Base-by-base conservation (phyloP, 257 asterid genomes). In the Handroanthus guayacan region DNA sequence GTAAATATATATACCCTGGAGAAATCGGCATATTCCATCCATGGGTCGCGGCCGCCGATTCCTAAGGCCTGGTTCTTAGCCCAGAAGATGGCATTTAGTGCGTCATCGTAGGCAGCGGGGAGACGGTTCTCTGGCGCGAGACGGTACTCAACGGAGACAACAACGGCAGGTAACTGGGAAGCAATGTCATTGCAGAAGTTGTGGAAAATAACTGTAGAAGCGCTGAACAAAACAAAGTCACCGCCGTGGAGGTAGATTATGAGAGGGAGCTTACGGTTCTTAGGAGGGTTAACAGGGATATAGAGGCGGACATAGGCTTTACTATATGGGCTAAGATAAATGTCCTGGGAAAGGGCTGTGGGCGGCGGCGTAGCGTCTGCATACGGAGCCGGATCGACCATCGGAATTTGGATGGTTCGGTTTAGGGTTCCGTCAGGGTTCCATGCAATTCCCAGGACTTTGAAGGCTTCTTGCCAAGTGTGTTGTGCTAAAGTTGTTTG, bases 41-140 rank as follows among this genome's bases (percentile, higher is more conserved):
- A 71, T 39, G 76, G 76, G 41, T 71, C n/a, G 0, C 47, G 76
- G 12, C 83, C 83, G 38, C 68, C 63, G 63, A 8, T 11, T 5
- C 68, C 67, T 2, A 16, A 0, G 37, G 77, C 71, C 34, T 79
- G 76, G 20, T 66, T 16, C 39, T 31, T 67, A 16, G 71, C 71
- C 82, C 81, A 77, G 5, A 60, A 20, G 43, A 77, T 68, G 2
- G 69, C 80, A 3, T 70, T 74, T 9, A 79, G 37, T 4, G 79
- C 83, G 45, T 74, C 83, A 25, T 79, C 78, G 48, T 67, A 79
- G 69, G 83, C 83, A 6, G 79, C 80, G 0, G 80, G 83, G 64
- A 79, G 79, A 48, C 82, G 82, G 62, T 73, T 72, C 62, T 78
- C 82, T 0, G 82, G 82, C 20, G 82, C 74, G 47, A 71, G 75